These are phyloP conservation scores for Trichoderma brevicompactum DNA, from an alignment of 2,329 filamentous ascomycete species.

Conservation along the genomic window DNA sequence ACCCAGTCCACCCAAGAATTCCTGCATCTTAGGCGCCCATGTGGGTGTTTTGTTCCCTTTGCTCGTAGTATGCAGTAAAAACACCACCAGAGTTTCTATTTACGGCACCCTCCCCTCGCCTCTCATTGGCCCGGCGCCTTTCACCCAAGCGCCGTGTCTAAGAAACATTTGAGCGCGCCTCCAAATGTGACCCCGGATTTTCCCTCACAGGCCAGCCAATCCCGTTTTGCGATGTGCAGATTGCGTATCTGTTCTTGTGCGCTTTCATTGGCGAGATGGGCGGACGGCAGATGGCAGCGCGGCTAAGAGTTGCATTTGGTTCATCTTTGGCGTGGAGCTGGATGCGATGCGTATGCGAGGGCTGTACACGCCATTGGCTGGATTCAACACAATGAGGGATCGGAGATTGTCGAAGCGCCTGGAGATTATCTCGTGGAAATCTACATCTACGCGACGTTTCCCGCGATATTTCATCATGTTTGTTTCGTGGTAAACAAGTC, in stretches of 20 bases:
- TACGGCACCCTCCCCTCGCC: constrained; percentile 5
- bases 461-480: not conserved
- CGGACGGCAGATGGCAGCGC: constrained; percentile 8
- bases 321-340: constrained; percentile 1
- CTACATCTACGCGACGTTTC: constrained; percentile 21
- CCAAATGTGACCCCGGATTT: constrained; percentile 10
- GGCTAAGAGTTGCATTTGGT: not conserved
- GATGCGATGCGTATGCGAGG: too few species aligned
- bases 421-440: not conserved
- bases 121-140: constrained; percentile 20
- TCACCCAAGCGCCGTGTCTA: constrained; percentile 16
- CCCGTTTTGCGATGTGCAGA: not conserved
- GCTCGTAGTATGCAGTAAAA: too few species aligned
- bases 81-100: constrained; percentile 6
- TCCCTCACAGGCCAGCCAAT: not conserved
- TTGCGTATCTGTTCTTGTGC: not conserved
- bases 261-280: not conserved
- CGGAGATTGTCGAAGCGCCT: constrained; percentile 16
- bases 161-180: not conserved
- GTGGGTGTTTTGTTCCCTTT: not conserved
- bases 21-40: constrained; percentile 7
- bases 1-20: not conserved
- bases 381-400: not conserved
- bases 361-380: constrained; percentile 5
- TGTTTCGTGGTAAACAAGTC: constrained; percentile 11